Percentiles rank a stretch among this genome's conserved stretches.
These are phyloP conservation scores for Penicillium sp. DNA, from an alignment of 2,329 filamentous ascomycete genomes.

Conservation along the genomic window DNA sequence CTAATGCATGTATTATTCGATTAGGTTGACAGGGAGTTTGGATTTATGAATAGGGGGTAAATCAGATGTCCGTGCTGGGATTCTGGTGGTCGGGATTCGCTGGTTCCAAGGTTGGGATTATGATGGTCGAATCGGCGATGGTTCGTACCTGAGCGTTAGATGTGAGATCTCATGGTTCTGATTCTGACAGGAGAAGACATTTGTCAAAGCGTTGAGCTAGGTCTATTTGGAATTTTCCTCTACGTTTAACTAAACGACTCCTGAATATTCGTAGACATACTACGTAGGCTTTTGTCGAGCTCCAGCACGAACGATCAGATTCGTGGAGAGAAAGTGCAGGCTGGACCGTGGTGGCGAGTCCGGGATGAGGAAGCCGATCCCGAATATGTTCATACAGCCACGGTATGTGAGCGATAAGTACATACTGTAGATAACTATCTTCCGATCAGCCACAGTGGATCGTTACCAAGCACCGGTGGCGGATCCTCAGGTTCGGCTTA, in stretches of 20 bases:
- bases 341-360: slow-evolving; percentile 8
- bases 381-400: not conserved
- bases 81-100: not conserved
- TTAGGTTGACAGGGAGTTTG: slow-evolving; percentile 5
- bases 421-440: not conserved
- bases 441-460: slow-evolving; percentile 15
- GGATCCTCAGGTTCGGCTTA: not conserved
- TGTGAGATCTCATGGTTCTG: slow-evolving; percentile 3
- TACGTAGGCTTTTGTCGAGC: not conserved
- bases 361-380: not conserved
- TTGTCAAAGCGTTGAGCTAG: not conserved
- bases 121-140: slow-evolving; percentile 6
- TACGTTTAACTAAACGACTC: not conserved
- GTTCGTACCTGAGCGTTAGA: slow-evolving; percentile 5
- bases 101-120: not conserved
- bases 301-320: not conserved
- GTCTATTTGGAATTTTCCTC: not conserved
- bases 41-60: not conserved
- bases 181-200: not conserved
- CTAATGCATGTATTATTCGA: slow-evolving; percentile 14
- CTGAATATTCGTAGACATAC: not conserved
- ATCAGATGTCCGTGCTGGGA: not conserved
- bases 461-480: slow-evolving; percentile 17
- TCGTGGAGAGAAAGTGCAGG: not conserved
- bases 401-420: slow-evolving; percentile 10